Percentiles rank a stretch among this genome's conserved stretches.
Conservation (phyloP, 2,329 filamentous ascomycete genomes). For the Pseudogymnoascus sp. region DNA sequence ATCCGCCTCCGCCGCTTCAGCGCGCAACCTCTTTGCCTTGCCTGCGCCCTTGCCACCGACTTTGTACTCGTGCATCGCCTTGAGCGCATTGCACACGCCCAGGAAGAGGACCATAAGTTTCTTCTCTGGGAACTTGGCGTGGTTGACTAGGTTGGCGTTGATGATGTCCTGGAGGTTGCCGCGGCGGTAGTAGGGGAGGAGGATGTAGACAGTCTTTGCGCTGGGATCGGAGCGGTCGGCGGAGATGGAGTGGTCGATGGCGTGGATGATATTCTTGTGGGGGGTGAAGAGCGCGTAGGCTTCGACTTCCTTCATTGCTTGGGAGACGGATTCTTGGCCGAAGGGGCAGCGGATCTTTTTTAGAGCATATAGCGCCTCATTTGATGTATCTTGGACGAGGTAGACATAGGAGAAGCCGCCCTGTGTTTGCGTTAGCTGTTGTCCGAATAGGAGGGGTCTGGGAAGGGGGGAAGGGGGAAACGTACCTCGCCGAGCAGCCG, state of each 20-base stretch:
- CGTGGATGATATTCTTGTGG: conserved; percentile 77
- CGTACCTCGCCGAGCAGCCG: conserved; percentile 83
- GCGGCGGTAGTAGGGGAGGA: conserved; percentile 88
- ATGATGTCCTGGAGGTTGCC: conserved; percentile 97
- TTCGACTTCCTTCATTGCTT: conserved; percentile 94
- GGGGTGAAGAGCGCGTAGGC: conserved; percentile 85
- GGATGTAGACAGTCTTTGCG: conserved; percentile 90
- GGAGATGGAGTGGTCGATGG: conserved; percentile 73
- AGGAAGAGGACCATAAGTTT: conserved; percentile 83
- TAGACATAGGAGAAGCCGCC: conserved; percentile 99
- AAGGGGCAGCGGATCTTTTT: conserved; percentile 99
- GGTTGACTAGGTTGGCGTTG: conserved; percentile 96
- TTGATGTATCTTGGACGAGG: conserved; percentile 84
- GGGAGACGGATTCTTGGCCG: conserved; percentile 88
- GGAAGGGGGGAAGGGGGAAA: neutral
- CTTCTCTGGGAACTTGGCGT: conserved; percentile 80
- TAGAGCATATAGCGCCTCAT: conserved; percentile 78
- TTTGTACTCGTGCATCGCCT: conserved; percentile 84
- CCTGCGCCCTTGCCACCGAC: conserved; percentile 45
- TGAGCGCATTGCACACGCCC: conserved; percentile 80
- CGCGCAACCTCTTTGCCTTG: conserved; percentile 35
- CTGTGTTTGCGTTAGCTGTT: conserved; percentile 34
- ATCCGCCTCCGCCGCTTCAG: conserved; percentile 31
- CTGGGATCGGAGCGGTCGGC: conserved; percentile 60
- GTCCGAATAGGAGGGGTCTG: neutral